These are phyloP conservation scores for Cyclostephanos invisitatus DNA, from an alignment of 108 stramenopile species.

Conservation along the genomic window DNA sequence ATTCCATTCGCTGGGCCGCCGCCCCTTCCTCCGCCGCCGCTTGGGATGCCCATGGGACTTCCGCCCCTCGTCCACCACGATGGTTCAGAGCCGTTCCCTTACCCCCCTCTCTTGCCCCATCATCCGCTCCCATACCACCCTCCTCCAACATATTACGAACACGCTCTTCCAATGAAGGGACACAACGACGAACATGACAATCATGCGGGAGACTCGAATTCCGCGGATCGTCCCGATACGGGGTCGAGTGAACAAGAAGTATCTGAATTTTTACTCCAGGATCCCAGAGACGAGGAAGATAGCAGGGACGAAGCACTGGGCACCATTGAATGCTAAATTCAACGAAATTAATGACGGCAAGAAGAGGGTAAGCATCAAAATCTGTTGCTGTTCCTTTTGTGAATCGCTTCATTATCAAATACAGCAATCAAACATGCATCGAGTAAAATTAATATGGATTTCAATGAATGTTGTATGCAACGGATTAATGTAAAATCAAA, in stretches of 20 bases:
- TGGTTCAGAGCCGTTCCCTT: background rate
- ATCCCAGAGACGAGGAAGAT: constrained; percentile 2
- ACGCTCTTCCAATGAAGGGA: background rate
- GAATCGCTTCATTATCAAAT: too few species aligned
- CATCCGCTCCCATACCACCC: constrained; percentile 3
- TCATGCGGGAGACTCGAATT: background rate
- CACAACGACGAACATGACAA: background rate
- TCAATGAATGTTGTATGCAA: too few species aligned
- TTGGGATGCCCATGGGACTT: background rate
- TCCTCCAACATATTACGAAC: background rate
- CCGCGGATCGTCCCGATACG: background rate
- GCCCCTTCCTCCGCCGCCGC: background rate
- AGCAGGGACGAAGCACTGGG: background rate
- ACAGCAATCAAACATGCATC: too few species aligned
- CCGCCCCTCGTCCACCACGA: background rate
- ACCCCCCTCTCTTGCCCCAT: background rate
- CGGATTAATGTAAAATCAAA: too few species aligned
- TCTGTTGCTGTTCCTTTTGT: too few species aligned
- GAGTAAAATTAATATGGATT: too few species aligned
- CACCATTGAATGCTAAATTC: too few species aligned
- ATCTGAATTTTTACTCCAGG: constrained; percentile 1
- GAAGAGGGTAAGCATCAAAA: too few species aligned
- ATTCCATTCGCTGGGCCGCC: background rate
- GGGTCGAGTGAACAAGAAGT: background rate
- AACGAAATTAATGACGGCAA: background rate